These are phyloP conservation scores for Biscogniauxia mediterranea DNA, from an alignment of 2,329 filamentous ascomycete genomes.

Conservation along the genomic window DNA sequence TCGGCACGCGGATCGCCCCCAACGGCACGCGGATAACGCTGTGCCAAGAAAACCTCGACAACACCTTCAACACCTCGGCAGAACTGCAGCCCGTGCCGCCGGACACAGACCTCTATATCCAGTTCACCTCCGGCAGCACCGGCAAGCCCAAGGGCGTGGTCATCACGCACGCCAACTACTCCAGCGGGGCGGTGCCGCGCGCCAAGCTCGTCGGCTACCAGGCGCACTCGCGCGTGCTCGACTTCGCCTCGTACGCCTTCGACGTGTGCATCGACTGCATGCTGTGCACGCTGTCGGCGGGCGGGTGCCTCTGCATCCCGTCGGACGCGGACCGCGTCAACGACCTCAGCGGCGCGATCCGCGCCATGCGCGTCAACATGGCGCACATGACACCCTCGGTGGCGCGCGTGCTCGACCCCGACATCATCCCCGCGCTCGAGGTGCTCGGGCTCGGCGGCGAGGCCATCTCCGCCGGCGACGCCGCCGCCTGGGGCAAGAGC, in stretches of 20 bases:
- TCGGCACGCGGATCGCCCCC: constrained; percentile 38
- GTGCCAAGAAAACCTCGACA: constrained; percentile 27
- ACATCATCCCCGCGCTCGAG: constrained; percentile 45
- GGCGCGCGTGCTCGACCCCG: constrained; percentile 44
- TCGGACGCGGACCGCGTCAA: constrained; percentile 54
- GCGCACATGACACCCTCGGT: constrained; percentile 52
- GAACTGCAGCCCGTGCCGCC: constrained; percentile 37
- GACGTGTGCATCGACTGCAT: constrained; percentile 56
- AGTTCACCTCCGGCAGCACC: constrained; percentile 65
- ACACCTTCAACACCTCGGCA: constrained; percentile 16
- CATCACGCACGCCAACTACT: constrained; percentile 46
- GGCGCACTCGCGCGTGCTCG: constrained; percentile 42
- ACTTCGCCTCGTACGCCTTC: constrained; percentile 54
- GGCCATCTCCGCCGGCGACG: constrained; percentile 51
- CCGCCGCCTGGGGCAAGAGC: constrained; percentile 44
- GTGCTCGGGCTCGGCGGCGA: constrained; percentile 51
- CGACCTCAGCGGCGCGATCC: constrained; percentile 45
- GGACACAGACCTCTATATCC: constrained; percentile 49
- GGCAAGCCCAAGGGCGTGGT: constrained; percentile 64
- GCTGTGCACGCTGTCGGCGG: constrained; percentile 49
- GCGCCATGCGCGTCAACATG: constrained; percentile 45
- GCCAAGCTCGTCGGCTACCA: constrained; percentile 43
- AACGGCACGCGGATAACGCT: constrained; percentile 34
- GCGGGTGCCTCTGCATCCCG: constrained; percentile 52
- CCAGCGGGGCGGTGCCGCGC: constrained; percentile 44